Conservation (phyloP, 2,329 filamentous ascomycete species). For the Fusarium sp. region DNA sequence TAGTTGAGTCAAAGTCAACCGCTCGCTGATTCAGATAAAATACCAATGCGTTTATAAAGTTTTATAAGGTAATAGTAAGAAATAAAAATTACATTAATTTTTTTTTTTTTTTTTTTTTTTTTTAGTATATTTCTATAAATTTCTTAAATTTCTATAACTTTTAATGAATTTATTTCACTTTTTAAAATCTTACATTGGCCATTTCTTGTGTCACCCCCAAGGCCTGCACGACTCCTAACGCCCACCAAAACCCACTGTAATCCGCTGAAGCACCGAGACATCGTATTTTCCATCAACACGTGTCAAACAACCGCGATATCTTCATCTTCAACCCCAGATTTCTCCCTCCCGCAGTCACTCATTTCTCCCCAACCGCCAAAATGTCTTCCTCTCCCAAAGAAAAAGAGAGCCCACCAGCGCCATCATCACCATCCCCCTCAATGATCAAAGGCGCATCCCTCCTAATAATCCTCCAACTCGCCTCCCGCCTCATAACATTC, state of each 20-base stretch:
- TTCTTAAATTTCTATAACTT: too few relatives aligned
- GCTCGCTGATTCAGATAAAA: too few relatives aligned
- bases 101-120: too few relatives aligned
- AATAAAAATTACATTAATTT: too few relatives aligned
- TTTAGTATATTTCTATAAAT: too few relatives aligned
- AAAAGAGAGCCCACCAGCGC: neutral
- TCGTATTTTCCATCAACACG: slow-evolving; percentile 22
- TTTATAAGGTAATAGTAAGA: too few relatives aligned
- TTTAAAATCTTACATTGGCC: too few relatives aligned
- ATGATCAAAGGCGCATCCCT: slow-evolving; percentile 80
- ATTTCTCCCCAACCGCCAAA: neutral
- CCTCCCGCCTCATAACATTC: slow-evolving; percentile 90
- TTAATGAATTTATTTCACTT: too few relatives aligned
- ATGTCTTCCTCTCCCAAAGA: slow-evolving; percentile 6
- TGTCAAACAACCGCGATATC: slow-evolving; percentile 24
- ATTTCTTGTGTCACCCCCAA: neutral
- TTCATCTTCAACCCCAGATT: neutral
- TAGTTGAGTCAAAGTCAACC: too few relatives aligned
- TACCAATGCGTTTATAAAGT: too few relatives aligned
- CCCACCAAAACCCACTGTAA: slow-evolving; percentile 3
- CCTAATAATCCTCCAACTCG: slow-evolving; percentile 88
- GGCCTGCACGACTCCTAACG: neutral
- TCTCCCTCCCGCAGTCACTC: neutral
- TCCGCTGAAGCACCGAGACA: slow-evolving; percentile 19
- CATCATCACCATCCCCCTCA: slow-evolving; percentile 41